Base-by-base conservation (phyloP, 2,329 filamentous ascomycete genomes). In the Exophiala phaeomuriformis region DNA sequence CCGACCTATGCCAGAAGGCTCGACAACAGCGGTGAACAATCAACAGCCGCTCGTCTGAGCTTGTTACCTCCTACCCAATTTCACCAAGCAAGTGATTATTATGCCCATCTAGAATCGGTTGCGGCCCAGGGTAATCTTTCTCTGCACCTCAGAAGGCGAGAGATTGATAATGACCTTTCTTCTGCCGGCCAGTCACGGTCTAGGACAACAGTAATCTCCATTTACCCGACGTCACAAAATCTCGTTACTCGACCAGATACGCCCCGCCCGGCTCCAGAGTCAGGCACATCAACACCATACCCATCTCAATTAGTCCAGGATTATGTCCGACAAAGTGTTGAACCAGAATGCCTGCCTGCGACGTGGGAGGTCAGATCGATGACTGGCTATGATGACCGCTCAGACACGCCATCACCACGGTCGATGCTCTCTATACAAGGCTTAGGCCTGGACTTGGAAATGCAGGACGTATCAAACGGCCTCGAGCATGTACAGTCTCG, bases 381-480 rank as follows among this genome's bases (percentile, higher is more conserved):
- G 2, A 52, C 57, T 9, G 57, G 52, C 8, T 56, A 60, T 51
- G 55, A 55, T 12, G 55, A 56, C n/a, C 55, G 58, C 10, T 60
- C 58, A 31, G 31, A 29, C 5, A 56, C 53, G 4, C 58, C 58
- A n/a, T 60, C 58, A 29, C 58, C 58, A 6, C 19, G 19, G 19
- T 19, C 19, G 19, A 19, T 19, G 19, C n/a, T 50, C n/a, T 60
- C 58, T 3, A 48, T 42, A 27, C 33, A 19, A 9, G 55, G 44
- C n/a, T 12, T 10, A n/a, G 32, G 7, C 12, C 2, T 19, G 19
- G 52, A 58, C 37, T 41, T 56, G n/a, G 39, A 47, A 27, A 58
- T 60, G 56, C 51, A 35, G 51, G 51, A 52, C 12, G 43, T 19
- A 7, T 40, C 49, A 28, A 44, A 19, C 10, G 29, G 33, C 4